Percentiles rank a stretch among this genome's conserved stretches.
phyloP scores from a whole-genome alignment of 768 basidiomycete species.

The Panellus pusillus region DNA sequence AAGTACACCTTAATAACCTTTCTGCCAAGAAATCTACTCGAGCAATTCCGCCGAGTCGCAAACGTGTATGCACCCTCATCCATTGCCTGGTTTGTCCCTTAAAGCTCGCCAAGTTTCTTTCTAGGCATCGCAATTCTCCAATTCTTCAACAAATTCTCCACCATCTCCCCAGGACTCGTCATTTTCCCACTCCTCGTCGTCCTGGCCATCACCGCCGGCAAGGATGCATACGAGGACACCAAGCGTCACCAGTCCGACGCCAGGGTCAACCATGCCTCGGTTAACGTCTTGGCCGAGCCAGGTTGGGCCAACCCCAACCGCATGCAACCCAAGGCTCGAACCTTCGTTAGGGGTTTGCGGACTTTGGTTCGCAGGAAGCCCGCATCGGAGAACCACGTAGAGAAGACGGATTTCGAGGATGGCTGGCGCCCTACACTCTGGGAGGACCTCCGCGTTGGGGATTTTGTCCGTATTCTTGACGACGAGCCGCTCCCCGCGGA shows the following conservation, averaged over 20 bases:
- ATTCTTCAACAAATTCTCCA: conserved; percentile 92
- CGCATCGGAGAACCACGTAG: conserved; percentile 41
- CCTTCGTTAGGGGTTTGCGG: conserved; percentile 71
- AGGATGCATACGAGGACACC: conserved; percentile 96
- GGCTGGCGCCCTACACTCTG: conserved; percentile 67
- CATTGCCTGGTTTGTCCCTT: background rate
- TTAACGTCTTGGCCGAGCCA: conserved; percentile 65
- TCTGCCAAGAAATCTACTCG: conserved; percentile 87
- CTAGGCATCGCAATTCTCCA: conserved; percentile 89
- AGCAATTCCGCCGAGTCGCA: conserved; percentile 86
- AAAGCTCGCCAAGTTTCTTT: conserved; percentile 56
- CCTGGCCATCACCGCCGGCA: conserved; percentile 79
- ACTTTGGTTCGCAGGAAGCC: conserved; percentile 10
- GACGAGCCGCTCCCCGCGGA: conserved; percentile 88
- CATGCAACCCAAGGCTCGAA: conserved; percentile 70
- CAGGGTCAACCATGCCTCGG: conserved; percentile 70
- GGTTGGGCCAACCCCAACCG: conserved; percentile 71
- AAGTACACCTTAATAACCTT: conserved; percentile 86
- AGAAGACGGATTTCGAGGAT: conserved; percentile 28
- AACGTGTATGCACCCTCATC: conserved; percentile 63
- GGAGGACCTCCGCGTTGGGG: conserved; percentile 91
- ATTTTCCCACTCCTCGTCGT: conserved; percentile 88
- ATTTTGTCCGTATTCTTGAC: conserved; percentile 85
- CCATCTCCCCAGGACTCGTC: conserved; percentile 92
- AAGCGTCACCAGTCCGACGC: conserved; percentile 97